Percentiles rank a stretch among this genome's conserved stretches.
phyloP scores from a whole-genome alignment of 768 basidiomycete genomes.

The Cystoderma amianthinum region DNA sequence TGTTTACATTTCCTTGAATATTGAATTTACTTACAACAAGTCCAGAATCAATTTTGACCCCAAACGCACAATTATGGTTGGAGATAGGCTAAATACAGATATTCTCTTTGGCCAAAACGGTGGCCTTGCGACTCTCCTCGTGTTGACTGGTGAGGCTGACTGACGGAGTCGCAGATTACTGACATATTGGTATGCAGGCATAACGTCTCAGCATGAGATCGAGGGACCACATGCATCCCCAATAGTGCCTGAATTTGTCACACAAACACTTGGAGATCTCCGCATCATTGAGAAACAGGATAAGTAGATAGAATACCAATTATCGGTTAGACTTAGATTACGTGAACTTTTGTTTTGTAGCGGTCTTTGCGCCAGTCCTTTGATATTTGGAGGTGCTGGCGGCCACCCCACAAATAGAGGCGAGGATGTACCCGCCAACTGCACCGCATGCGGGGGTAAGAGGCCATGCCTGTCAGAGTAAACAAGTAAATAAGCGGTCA shows the following conservation, averaged over 20 bases:
- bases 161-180: neutral
- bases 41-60: conserved; percentile 83
- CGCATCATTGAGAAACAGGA: no score
- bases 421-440: conserved; percentile 58
- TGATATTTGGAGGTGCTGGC: no score
- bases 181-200: conserved; percentile 39
- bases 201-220: conserved; percentile 70
- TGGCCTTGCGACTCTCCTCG: conserved; percentile 81
- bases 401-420: conserved; percentile 49
- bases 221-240: conserved; percentile 62
- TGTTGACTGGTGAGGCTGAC: conserved; percentile 67
- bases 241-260: conserved; percentile 78
- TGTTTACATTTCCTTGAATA: conserved; percentile 4
- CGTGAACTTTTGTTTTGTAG: no score
- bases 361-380: no score
- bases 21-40: conserved; percentile 4
- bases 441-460: conserved; percentile 72
- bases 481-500: conserved; percentile 3
- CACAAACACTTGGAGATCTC: conserved; percentile 78
- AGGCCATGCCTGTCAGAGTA: conserved; percentile 63
- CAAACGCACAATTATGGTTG: conserved; percentile 85
- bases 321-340: no score
- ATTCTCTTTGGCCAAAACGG: conserved; percentile 89
- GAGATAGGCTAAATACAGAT: conserved; percentile 93
- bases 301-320: conserved; percentile 13